Evolutionary conservation across 2,329 filamentous ascomycete species (phyloP), one percentile per base, ranked within the genome.

Genomic region (Epichloe brachyelytri): DNA sequence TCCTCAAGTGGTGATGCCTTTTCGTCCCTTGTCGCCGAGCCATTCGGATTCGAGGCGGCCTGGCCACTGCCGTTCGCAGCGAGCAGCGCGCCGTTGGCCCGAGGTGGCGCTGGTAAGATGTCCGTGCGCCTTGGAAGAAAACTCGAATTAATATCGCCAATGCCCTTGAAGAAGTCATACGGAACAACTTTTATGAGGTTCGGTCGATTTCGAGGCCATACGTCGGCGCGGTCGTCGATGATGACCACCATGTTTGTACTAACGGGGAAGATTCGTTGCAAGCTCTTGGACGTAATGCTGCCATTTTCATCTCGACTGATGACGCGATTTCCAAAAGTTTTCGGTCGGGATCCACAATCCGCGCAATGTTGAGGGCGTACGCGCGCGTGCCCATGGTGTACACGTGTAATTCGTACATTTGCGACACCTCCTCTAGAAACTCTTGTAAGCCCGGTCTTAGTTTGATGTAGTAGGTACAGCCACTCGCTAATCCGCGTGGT

Each of bases 171-270:
- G 69, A 98, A 98, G 65, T 97, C 91, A 65, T 95, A 98, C 0
- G 91, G 88, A 1, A 83, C 83, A 36, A 98, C 93, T 65, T 95
- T 95, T 70, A 98, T 88, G 37, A 98, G 77, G 61, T 98, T 96
- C 5, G 86, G 80, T 59, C 86, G 85, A 76, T 95, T 97, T 58
- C 84, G 81, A 2, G 81, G 81, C 93, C 93, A 98, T 7, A 98
- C 91, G 65, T 98, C 93, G 49, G 88, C 88, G 58, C 93, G 81
- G 67, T 98, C 93, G 64, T 98, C 93, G 57, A 98, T 98, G 60
- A 98, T 96, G 53, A 96, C 90, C 1, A 96, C 94, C 93, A 98
- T 98, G 68, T 95, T 91, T 5, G 91, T 97, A 68, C 94, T 94
- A 53, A 95, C 88, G 5, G 94, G 93, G 65, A 98, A 98, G 14